phyloP scores from a whole-genome alignment of 441 rosid genomes.

The Oxalis stricta region DNA sequence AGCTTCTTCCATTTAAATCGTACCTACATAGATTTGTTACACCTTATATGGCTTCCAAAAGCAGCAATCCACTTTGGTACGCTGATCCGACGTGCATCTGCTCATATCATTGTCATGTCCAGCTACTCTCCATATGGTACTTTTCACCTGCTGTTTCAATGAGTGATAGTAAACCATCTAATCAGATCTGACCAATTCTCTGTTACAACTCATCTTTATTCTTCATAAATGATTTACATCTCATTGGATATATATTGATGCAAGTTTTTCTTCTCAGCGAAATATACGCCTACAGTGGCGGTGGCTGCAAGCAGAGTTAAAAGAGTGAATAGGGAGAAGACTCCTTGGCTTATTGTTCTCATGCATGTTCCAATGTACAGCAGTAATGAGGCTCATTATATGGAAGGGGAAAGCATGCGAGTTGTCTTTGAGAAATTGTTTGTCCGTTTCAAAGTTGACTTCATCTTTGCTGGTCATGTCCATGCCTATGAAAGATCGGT shows the following conservation, averaged over 20 bases:
- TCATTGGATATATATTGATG: too few species aligned
- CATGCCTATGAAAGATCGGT: conserved; percentile 52
- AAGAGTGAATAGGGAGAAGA: conserved; percentile 32
- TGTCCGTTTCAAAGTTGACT: conserved; percentile 22
- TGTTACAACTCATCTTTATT: too few species aligned
- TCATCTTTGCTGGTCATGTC: conserved; percentile 37
- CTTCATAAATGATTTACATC: not conserved
- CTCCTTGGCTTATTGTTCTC: conserved; percentile 42
- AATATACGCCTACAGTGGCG: conserved; percentile 35
- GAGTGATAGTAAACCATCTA: not conserved
- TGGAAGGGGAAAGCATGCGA: conserved; percentile 46
- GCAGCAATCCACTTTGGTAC: conserved; percentile 43
- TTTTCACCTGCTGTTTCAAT: not conserved
- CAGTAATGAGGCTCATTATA: conserved; percentile 29
- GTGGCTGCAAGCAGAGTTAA: conserved; percentile 30
- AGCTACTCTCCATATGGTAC: conserved; percentile 55
- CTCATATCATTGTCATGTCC: conserved; percentile 43
- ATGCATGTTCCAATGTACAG: conserved; percentile 35
- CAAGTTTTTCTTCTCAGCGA: conserved; percentile 21
- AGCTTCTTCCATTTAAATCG: conserved; percentile 35
- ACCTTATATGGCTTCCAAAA: conserved; percentile 33
- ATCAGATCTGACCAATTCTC: not conserved
- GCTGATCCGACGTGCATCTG: conserved; percentile 45
- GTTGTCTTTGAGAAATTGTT: conserved; percentile 30
- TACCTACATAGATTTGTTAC: conserved; percentile 38